Percentiles rank a stretch among this genome's conserved stretches.
Evolutionary conservation across 2,329 filamentous ascomycete species (phyloP).

Genomic region (Aspergillus ibericus): DNA sequence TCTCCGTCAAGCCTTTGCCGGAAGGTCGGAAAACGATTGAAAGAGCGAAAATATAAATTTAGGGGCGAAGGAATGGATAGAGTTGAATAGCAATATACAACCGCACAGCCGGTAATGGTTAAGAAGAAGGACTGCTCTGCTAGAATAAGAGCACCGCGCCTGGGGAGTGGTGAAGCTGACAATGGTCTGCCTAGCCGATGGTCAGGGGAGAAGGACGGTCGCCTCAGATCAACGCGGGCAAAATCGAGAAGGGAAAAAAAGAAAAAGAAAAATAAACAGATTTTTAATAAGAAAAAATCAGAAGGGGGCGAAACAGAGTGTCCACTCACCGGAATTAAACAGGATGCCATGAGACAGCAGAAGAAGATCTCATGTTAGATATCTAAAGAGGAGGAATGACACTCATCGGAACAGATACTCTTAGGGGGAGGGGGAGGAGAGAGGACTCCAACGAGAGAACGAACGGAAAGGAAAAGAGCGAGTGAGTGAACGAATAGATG

Average conservation of each 20-base stretch:
- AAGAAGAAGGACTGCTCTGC: background rate
- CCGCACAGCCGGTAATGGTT: background rate
- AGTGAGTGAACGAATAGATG: slow-evolving; percentile 18
- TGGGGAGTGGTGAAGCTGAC: slow-evolving; percentile 1
- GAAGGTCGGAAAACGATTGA: background rate
- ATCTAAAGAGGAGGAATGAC: background rate
- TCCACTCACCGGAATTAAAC: slow-evolving; percentile 8
- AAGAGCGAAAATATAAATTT: slow-evolving; percentile 2
- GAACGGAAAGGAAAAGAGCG: slow-evolving; percentile 15
- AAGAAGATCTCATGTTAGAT: slow-evolving; percentile 8
- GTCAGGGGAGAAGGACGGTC: slow-evolving; percentile 15
- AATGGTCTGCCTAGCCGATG: slow-evolving; percentile 5
- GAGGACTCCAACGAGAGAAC: slow-evolving; percentile 7
- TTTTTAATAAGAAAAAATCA: background rate
- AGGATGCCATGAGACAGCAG: slow-evolving; percentile 11
- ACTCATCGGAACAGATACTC: slow-evolving; percentile 1
- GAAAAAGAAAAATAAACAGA: background rate
- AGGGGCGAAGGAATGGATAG: slow-evolving; percentile 4
- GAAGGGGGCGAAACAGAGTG: background rate
- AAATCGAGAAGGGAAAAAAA: background rate
- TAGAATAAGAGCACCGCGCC: background rate
- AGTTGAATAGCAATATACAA: background rate
- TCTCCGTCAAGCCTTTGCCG: slow-evolving; percentile 1
- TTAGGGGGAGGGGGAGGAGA: background rate
- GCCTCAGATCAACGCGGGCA: background rate